Evolutionary conservation across 805 yeast genomes (phyloP), one percentile per base, ranked within the genome.

Genomic region (Ogataea neopini): DNA sequence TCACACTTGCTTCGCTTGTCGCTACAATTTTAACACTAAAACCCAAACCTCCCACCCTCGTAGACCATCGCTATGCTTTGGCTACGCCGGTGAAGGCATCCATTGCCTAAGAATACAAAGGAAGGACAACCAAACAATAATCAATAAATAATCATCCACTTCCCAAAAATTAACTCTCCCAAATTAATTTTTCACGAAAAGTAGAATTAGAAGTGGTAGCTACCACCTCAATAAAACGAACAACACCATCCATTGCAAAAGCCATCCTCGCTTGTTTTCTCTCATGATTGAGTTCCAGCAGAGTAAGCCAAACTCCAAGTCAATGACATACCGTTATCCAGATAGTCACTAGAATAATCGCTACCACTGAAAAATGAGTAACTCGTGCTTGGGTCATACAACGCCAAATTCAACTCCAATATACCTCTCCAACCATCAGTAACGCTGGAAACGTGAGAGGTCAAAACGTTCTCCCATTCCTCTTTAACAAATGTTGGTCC

Each of bases 311-410:
- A 70, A 6, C 91, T 83, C 96, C 96, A 90, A 0, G 96, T 84
- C 53, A 83, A 69, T 13, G 95, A 83, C 78, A 90, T 94, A 2
- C 97, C 97, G 47, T 80, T 81, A 59, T 91, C 97, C 44, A 91
- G 76, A 57, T 75, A 77, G 2, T 65, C 58, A 6, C 70, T 67
- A 38, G 73, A 63, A 76, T 88, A 90, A 47, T 69, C 71, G 5
- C 73, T 59, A 26, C 79, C 65, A 4, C 80, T 63, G 66, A 89
- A 89, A 67, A 81, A 89, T 6, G 69, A 55, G 62, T 80, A 88
- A 0, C 95, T 74, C 1, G 74, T 49, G 35, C 62, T 57, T 1
- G 97, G 92, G 59, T 90, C 87, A 57, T 70, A 79, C 17, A 91
- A 67, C 0, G 96, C 96, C 37, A 77, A 71, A 63, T 91, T 88